These are phyloP conservation scores for Boletus pseudopeckii DNA, from an alignment of 768 basidiomycete species.

Conservation along the genomic window DNA sequence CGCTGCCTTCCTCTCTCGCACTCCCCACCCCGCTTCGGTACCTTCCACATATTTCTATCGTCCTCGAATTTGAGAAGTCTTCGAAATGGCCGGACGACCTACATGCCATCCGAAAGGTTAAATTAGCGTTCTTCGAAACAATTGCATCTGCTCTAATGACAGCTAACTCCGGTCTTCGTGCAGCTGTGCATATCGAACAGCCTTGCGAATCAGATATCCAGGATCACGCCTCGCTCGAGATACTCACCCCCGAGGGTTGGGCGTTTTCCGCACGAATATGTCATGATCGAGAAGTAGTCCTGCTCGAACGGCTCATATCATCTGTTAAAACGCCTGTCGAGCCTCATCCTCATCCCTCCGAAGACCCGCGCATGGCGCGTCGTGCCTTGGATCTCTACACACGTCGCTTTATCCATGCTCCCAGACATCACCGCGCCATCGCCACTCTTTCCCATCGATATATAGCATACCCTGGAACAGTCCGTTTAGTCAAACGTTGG, in stretches of 20 bases:
- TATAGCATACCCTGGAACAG: conserved; percentile 77
- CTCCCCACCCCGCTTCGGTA: conserved; percentile 63
- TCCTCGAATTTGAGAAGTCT: conserved; percentile 90
- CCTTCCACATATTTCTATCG: conserved; percentile 64
- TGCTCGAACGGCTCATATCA: conserved; percentile 68
- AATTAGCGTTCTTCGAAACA: conserved; percentile 86
- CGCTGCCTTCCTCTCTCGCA: conserved; percentile 45
- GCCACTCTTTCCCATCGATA: conserved; percentile 76
- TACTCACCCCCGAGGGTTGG: conserved; percentile 80
- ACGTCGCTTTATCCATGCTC: conserved; percentile 73
- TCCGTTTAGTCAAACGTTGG: conserved; percentile 91
- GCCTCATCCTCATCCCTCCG: conserved; percentile 12
- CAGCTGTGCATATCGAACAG: conserved; percentile 56
- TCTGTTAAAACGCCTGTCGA: conserved; percentile 31
- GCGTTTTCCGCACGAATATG: conserved; percentile 82
- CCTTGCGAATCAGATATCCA: conserved; percentile 51
- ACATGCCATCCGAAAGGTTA: conserved; percentile 87
- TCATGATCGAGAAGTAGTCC: conserved; percentile 79
- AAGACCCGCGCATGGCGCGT: conserved; percentile 53
- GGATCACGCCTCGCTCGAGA: conserved; percentile 71
- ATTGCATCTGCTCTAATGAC: conserved; percentile 65
- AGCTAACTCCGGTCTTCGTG: conserved; percentile 47
- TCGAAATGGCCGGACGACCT: conserved; percentile 95
- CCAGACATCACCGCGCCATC: conserved; percentile 83
- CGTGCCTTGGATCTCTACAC: conserved; percentile 58